phyloP scores from a whole-genome alignment of 257 asterid species.

The Penstemon eatonii region DNA sequence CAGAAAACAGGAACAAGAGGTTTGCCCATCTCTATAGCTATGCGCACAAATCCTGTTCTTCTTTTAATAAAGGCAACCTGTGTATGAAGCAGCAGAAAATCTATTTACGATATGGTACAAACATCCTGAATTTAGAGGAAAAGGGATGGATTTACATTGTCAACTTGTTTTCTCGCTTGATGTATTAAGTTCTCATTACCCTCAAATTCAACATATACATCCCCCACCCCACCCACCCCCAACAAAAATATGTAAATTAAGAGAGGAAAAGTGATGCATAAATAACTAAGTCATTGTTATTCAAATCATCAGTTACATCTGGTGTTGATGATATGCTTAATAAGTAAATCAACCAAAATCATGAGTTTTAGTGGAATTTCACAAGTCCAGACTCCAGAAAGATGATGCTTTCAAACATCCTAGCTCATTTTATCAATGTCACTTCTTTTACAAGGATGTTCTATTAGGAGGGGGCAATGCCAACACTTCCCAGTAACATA shows the following conservation, averaged over 20 bases:
- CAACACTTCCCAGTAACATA: neutral
- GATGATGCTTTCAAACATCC: too few species aligned
- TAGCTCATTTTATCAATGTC: neutral
- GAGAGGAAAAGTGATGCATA: neutral
- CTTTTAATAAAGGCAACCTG: conserved; percentile 66
- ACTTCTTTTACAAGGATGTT: conserved; percentile 15
- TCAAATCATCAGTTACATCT: too few species aligned
- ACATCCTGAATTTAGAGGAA: neutral
- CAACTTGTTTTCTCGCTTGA: conserved; percentile 3
- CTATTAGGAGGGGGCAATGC: neutral
- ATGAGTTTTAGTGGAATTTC: too few species aligned
- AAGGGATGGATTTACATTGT: neutral
- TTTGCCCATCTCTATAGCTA: conserved; percentile 83
- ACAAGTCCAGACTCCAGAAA: too few species aligned
- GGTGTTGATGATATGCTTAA: too few species aligned
- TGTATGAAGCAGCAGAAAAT: conserved; percentile 18
- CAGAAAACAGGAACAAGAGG: conserved; percentile 97
- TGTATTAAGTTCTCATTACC: neutral
- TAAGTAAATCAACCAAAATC: too few species aligned
- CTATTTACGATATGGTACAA: conserved; percentile 21
- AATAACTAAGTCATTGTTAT: neutral
- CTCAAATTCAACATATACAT: neutral
- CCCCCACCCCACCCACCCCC: neutral
- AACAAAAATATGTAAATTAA: neutral
- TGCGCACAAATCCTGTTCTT: conserved; percentile 84